Percentiles rank a stretch among this genome's conserved stretches.
These are phyloP conservation scores for Laetiporus sulphureus DNA, from an alignment of 1,284 basidiomycete genomes.

Conservation along the genomic window DNA sequence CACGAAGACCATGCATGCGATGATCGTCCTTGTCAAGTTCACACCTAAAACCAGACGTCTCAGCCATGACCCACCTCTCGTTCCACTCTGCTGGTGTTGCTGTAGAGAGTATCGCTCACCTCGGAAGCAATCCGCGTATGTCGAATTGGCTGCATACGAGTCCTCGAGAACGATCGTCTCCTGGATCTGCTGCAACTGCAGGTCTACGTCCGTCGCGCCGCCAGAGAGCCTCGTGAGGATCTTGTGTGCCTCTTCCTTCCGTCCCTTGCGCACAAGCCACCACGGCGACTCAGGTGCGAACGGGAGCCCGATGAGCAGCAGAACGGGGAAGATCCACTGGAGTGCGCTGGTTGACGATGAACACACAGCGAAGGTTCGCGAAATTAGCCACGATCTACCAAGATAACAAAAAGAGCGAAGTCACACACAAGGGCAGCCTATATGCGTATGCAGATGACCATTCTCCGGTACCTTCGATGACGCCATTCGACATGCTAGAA, in stretches of 20 bases:
- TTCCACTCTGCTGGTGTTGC: too few relatives aligned
- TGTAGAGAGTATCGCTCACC: too few relatives aligned
- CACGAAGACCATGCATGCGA: slow-evolving; percentile 10
- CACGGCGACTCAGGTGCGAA: slow-evolving; percentile 11
- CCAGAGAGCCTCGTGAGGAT: slow-evolving; percentile 6
- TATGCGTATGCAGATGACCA: slow-evolving; percentile 8
- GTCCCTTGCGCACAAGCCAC: slow-evolving; percentile 10
- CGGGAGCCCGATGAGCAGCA: slow-evolving; percentile 8
- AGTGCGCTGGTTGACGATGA: slow-evolving; percentile 1
- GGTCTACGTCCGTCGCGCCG: slow-evolving; percentile 3
- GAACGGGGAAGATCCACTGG: slow-evolving; percentile 9
- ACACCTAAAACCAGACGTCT: not conserved
- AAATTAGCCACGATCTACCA: too few relatives aligned
- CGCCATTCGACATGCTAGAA: slow-evolving; percentile 9
- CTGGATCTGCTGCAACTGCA: slow-evolving; percentile 8
- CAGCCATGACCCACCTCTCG: not conserved
- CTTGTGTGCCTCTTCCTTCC: slow-evolving; percentile 6
- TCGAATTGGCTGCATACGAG: slow-evolving; percentile 8
- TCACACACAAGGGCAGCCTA: slow-evolving; percentile 7
- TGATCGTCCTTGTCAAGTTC: slow-evolving; percentile 6
- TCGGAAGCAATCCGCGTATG: slow-evolving; percentile 9
- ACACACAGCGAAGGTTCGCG: too few relatives aligned
- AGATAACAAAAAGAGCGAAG: too few relatives aligned
- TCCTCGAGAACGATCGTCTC: slow-evolving; percentile 9
- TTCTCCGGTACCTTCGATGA: slow-evolving; percentile 8